Base-by-base conservation (phyloP, 2,329 filamentous ascomycete species). In the Stemphylium lycopersici region DNA sequence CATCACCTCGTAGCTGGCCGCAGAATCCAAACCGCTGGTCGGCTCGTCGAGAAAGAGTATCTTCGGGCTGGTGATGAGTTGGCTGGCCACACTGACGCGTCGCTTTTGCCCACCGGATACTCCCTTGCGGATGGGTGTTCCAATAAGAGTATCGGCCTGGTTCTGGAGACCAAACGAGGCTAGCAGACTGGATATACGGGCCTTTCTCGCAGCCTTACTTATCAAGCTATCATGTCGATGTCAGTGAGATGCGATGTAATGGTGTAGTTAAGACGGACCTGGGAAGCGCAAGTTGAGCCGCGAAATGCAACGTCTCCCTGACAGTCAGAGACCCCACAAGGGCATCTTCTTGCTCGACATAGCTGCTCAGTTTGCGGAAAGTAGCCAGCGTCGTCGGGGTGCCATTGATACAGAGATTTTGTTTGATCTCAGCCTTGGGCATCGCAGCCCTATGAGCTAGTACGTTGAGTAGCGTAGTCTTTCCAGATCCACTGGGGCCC, bases 271-370 rank as follows among this genome's bases (percentile, higher is more conserved):
- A 26, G 10, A 40, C 37, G n/a, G 61, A 73, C 71, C 66, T 76
- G 16, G 79, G 78, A 4, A 88, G 65, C 56, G 86, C 76, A 3
- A 96, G 82, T 24, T 88, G 83, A 0, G 90, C 89, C 0, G 90
- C 88, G 72, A 96, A 96, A 58, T 86, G 78, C 56, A 96, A 77
- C 0, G 91, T 96, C 78, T 96, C 91, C 24, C 83, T 81, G 8
- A 93, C 90, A 0, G 91, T 96, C 60, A 96, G 79, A 0, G 88
- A 88, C 4, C 91, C 91, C 45, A 93, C 89, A 11, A 96, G 80
- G 1, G 90, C 88, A 78, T 96, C 91, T 61, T 96, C 90, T 73
- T 96, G 91, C 77, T 96, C 91, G 18, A 96, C 91, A 68, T 92
- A 96, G 41, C 86, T 86, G 49, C 84, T 88, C 44, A 93, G 80